Conservation (phyloP, 2,329 filamentous ascomycete species). For the Ascochyta clinopodiicola region DNA sequence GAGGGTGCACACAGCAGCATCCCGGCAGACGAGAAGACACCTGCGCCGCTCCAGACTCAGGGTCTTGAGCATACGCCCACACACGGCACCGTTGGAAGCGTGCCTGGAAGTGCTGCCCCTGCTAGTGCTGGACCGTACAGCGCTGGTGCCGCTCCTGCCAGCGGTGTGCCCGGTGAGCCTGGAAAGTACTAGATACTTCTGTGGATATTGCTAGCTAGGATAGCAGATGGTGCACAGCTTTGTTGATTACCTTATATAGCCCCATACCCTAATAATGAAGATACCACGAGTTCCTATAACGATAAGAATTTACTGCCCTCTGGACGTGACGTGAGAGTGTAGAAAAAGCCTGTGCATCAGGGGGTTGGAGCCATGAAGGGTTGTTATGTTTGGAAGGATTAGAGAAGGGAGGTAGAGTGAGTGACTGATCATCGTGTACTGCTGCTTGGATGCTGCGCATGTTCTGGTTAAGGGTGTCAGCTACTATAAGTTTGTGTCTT, state of each 20-base stretch:
- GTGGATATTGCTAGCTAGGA: background rate
- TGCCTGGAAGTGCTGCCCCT: constrained; percentile 24
- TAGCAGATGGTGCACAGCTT: background rate
- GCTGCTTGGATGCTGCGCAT: no score
- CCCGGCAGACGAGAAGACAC: constrained; percentile 21
- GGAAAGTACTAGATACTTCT: constrained; percentile 33
- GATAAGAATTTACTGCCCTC: no score
- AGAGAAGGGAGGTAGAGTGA: no score
- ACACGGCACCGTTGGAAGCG: constrained; percentile 18
- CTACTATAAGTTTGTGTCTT: no score
- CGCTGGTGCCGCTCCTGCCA: constrained; percentile 21
- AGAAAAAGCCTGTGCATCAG: no score
- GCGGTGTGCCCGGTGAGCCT: constrained; percentile 34
- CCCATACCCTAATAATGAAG: constrained; percentile 4
- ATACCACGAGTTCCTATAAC: background rate
- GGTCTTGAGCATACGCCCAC: constrained; percentile 34
- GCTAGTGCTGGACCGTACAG: background rate
- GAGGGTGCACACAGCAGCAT: constrained; percentile 1
- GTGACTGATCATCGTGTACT: no score
- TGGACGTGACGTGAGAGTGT: no score
- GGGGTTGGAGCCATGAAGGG: no score
- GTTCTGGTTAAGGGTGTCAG: no score
- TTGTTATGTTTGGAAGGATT: no score
- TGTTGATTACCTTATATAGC: background rate
- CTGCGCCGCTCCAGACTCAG: constrained; percentile 44